Base-by-base conservation (phyloP, 2,329 filamentous ascomycete species). In the Xylaria multiplex region DNA sequence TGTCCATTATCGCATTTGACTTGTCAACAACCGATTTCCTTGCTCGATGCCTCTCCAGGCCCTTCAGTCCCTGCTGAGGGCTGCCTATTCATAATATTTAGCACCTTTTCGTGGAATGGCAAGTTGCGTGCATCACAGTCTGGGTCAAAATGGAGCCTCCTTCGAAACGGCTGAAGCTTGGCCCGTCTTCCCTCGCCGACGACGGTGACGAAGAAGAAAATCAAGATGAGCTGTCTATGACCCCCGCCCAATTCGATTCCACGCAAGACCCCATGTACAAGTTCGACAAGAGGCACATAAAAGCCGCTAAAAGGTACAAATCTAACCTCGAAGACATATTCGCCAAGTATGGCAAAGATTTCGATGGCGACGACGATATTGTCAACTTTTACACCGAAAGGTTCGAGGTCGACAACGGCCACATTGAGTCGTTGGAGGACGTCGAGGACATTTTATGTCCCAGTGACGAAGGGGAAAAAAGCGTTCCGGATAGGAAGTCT, bases 391-490 rank as follows among this genome's bases (percentile, higher is more conserved):
- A 84, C 56, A 95, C 92, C 0, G 93, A 93, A 60, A 84, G 92
- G 65, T 89, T 98, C 53, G 85, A 97, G n/a, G 89, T 97, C 62
- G 86, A 98, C 78, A 96, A 97, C 82, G 95, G 96, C 0, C 96
- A 98, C 80, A 77, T 97, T 59, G 77, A 86, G 57, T 85, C 70
- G 82, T 86, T 80, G 75, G 65, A 74, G 14, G 77, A 78, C 22
- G 76, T 79, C 24, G 79, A 81, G 2, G 76, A 77, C 6, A 69
- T 74, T 22, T 74, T 75, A 4, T 45, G 64, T 14, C 73, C 72
- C 8, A 72, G 69, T 30, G 77, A 78, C 6, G 79, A 82, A 71
- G 78, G 81, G 71, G 78, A 69, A 72, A 77, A 72, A 76, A 78
- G 67, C 63, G 77, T n/a, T 73, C 76, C 67, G 73, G 78, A 24